A percentile compares a stretch with the other conserved stretches of the same genome.
Conservation (phyloP, 805 yeast genomes). For the Yarrowia sp. region DNA sequence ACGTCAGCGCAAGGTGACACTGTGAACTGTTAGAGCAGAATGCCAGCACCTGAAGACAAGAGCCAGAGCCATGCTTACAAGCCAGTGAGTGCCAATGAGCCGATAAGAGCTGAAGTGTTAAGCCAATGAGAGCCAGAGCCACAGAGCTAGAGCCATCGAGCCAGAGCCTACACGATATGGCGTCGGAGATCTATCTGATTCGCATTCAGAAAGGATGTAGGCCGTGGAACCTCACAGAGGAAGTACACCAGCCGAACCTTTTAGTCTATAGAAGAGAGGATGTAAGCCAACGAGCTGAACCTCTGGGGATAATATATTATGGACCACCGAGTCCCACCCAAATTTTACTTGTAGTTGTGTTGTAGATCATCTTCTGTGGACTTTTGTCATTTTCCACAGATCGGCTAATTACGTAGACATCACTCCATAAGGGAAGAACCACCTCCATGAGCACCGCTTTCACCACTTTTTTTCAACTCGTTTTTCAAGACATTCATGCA, state of each 20-base stretch:
- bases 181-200: conserved; percentile 10
- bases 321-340: conserved; percentile 2
- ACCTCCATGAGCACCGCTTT: no score
- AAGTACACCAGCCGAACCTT: conserved; percentile 1
- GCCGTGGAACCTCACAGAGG: neutral
- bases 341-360: neutral
- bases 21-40: conserved; percentile 8
- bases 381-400: no score
- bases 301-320: conserved; percentile 1
- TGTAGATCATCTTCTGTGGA: no score
- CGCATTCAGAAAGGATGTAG: conserved; percentile 4
- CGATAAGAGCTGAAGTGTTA: neutral
- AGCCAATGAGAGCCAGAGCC: neutral
- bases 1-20: conserved; percentile 1
- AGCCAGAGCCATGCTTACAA: conserved; percentile 2
- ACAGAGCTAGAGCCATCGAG: neutral
- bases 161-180: neutral
- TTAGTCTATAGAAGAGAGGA: neutral
- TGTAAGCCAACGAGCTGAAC: neutral
- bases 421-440: no score
- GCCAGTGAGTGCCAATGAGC: neutral
- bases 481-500: no score
- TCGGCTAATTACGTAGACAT: no score
- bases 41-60: neutral
- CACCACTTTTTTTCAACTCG: no score